Conservation (phyloP, 176 grass and related monocot species). For the Hsuehochloa calcarea region DNA sequence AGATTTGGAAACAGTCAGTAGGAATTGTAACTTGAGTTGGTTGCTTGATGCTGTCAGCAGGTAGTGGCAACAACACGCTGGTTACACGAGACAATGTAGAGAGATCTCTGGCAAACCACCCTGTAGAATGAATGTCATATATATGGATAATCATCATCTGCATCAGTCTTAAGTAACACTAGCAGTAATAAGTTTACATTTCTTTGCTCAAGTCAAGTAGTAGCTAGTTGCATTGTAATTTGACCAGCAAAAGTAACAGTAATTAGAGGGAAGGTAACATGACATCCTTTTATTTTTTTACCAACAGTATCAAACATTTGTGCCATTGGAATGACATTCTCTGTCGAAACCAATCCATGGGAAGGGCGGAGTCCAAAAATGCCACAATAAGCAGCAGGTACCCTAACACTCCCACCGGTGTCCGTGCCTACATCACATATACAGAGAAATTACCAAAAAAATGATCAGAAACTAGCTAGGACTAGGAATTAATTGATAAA, state of each 20-base stretch:
- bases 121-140: constrained; percentile 30
- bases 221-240: not conserved
- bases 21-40: constrained; percentile 57
- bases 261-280: not conserved
- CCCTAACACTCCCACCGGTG: constrained; percentile 85
- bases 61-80: constrained; percentile 43
- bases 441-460: not conserved
- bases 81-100: constrained; percentile 48
- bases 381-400: constrained; percentile 84
- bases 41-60: constrained; percentile 39
- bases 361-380: constrained; percentile 85
- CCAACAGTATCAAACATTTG: constrained; percentile 89
- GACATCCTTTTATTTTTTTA: constrained; percentile 8
- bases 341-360: constrained; percentile 52
- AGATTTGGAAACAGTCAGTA: constrained; percentile 64
- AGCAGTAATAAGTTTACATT: not conserved
- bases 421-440: constrained; percentile 55
- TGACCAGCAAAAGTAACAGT: not conserved
- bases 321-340: constrained; percentile 67
- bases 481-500: not conserved
- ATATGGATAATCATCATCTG: not conserved
- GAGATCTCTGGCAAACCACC: constrained; percentile 83
- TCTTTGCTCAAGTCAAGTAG: not conserved
- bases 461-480: not conserved
- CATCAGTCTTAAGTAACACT: not conserved